Evolutionary conservation across 768 basidiomycete species (phyloP).

Genomic region (Megacollybia marginata): DNA sequence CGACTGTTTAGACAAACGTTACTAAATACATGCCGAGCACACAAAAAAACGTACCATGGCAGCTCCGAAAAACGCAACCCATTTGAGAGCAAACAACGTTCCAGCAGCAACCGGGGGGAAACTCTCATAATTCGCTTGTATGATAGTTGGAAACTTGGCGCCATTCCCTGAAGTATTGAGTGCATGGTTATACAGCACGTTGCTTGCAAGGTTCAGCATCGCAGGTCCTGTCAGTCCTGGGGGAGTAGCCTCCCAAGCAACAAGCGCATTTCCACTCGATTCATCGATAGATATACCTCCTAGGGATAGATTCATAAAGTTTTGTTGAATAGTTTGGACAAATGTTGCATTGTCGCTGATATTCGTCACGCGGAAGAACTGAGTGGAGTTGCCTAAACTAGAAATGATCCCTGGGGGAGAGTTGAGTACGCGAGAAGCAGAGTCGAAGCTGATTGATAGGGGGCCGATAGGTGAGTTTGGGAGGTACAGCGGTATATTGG

Average conservation of each 20-base stretch:
- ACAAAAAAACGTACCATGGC: constrained; percentile 46
- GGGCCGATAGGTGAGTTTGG: constrained; percentile 36
- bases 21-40: neutral
- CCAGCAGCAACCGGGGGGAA: constrained; percentile 53
- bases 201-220: constrained; percentile 62
- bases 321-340: constrained; percentile 38
- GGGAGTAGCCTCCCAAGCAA: constrained; percentile 68
- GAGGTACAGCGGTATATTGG: constrained; percentile 44
- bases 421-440: constrained; percentile 31
- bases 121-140: constrained; percentile 46
- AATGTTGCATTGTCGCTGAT: constrained; percentile 57
- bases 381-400: constrained; percentile 36
- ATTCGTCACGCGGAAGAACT: constrained; percentile 27
- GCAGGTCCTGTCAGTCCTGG: constrained; percentile 52
- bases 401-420: constrained; percentile 48
- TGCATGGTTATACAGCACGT: constrained; percentile 58
- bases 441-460: constrained; percentile 3
- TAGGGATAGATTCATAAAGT: constrained; percentile 47
- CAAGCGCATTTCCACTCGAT: constrained; percentile 38
- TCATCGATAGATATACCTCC: constrained; percentile 65
- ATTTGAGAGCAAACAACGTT: constrained; percentile 58
- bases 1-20: constrained; percentile 24
- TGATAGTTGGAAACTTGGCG: constrained; percentile 36
- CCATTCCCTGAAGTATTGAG: constrained; percentile 41
- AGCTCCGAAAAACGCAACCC: constrained; percentile 69